phyloP scores from a whole-genome alignment of 352 stramenopile species.

The Aphanomyces invadans region DNA sequence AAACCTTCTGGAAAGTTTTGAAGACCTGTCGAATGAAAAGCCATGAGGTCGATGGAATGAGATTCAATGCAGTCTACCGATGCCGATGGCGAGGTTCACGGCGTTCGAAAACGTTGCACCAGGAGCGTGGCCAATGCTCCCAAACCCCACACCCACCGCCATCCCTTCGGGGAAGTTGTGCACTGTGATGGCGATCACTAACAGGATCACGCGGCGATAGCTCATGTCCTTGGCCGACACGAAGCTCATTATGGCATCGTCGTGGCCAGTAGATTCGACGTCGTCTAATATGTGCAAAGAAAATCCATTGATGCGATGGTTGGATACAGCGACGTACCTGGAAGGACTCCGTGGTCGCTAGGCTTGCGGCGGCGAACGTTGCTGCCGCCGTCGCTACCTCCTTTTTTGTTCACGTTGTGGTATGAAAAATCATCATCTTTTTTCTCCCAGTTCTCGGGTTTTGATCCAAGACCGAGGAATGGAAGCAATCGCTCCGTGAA shows the following conservation, averaged over 20 bases:
- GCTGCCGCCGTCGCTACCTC: background rate
- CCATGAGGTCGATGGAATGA: too few species aligned
- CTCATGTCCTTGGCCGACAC: constrained; percentile 26
- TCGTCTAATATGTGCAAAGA: too few species aligned
- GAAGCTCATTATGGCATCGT: constrained; percentile 22
- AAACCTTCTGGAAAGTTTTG: constrained; percentile 88
- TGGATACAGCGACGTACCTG: too few species aligned
- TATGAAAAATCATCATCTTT: constrained; percentile 33
- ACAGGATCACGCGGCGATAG: constrained; percentile 68
- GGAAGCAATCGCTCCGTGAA: constrained; percentile 61
- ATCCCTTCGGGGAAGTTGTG: constrained; percentile 88
- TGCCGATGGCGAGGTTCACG: constrained; percentile 78
- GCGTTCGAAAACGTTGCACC: constrained; percentile 72
- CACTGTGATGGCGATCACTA: constrained; percentile 87
- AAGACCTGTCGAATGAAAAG: constrained; percentile 31
- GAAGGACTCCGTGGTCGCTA: background rate
- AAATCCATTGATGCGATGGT: too few species aligned
- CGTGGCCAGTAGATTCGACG: constrained; percentile 10
- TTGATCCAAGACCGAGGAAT: constrained; percentile 39
- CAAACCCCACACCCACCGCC: constrained; percentile 86
- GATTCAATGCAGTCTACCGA: constrained; percentile 34
- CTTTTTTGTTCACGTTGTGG: background rate
- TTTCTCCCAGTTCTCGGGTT: constrained; percentile 41
- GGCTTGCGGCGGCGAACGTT: constrained; percentile 15
- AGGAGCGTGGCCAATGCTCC: constrained; percentile 60